Conservation (phyloP, 2,329 filamentous ascomycete genomes). For the Aureobasidium sp. region DNA sequence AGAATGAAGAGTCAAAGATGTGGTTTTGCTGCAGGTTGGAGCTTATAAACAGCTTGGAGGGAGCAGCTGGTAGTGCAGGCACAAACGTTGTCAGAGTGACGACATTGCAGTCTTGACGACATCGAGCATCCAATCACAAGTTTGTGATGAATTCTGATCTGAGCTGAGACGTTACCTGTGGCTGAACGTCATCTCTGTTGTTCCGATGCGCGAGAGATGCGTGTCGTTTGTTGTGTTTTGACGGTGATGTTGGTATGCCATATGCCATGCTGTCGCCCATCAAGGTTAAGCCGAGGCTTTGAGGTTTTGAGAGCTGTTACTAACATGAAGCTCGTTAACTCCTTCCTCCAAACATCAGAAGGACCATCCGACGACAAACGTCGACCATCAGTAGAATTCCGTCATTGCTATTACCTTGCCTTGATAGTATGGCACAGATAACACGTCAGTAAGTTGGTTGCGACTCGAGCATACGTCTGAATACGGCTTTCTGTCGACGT, state of each 20-base stretch:
- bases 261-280: conserved; percentile 6
- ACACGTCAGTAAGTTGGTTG: neutral
- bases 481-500: neutral
- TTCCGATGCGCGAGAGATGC: neutral
- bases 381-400: no score
- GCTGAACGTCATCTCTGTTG: conserved; percentile 7
- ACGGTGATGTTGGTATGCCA: neutral
- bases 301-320: no score
- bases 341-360: no score
- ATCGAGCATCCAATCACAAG: no score
- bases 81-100: no score
- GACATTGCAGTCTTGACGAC: no score
- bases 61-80: no score
- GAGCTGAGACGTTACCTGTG: neutral
- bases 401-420: neutral
- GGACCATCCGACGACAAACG: no score
- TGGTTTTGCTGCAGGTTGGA: no score
- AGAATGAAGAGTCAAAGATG: no score
- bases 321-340: no score
- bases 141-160: neutral
- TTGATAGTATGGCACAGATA: neutral
- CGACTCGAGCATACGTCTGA: neutral
- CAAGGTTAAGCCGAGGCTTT: conserved; percentile 9
- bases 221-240: neutral
- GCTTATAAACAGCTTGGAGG: no score